Evolutionary conservation across 2,329 filamentous ascomycete species (phyloP).

Genomic region (Pleurostoma richardsiae): DNA sequence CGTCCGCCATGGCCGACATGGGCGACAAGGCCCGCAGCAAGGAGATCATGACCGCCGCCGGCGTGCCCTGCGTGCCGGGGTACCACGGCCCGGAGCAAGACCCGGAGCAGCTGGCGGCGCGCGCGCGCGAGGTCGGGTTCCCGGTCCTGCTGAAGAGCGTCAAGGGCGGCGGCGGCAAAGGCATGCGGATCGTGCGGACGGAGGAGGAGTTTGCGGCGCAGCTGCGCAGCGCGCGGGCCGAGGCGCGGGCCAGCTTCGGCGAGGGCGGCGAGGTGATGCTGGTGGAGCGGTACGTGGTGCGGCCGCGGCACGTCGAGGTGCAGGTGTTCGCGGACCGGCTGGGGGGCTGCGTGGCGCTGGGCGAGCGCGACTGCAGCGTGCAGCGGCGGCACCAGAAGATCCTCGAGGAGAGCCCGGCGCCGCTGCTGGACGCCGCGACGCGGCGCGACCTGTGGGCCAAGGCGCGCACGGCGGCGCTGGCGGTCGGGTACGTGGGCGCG

Average conservation of each 20-base stretch:
- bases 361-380: constrained; percentile 83
- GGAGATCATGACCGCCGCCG: constrained; percentile 93
- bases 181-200: constrained; percentile 69
- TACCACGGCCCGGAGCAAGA: constrained; percentile 89
- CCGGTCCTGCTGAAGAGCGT: constrained; percentile 77
- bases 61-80: constrained; percentile 91
- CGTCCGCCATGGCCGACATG: constrained; percentile 79
- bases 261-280: constrained; percentile 76
- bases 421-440: constrained; percentile 54
- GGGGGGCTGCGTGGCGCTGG: constrained; percentile 76
- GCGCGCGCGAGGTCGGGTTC: constrained; percentile 67
- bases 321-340: constrained; percentile 83
- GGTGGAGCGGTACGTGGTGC: constrained; percentile 76
- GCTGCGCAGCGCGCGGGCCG: constrained; percentile 66
- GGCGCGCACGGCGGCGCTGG: constrained; percentile 61
- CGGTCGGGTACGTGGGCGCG: constrained; percentile 82
- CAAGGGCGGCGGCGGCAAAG: constrained; percentile 77
- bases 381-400: constrained; percentile 89
- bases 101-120: constrained; percentile 50
- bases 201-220: constrained; percentile 66
- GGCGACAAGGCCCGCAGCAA: constrained; percentile 91
- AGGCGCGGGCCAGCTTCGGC: constrained; percentile 75
- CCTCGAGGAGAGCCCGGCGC: constrained; percentile 82
- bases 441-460: constrained; percentile 60
- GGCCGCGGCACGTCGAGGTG: constrained; percentile 81